Base-by-base conservation (phyloP, 257 asterid species). In the Phtheirospermum japonicum region DNA sequence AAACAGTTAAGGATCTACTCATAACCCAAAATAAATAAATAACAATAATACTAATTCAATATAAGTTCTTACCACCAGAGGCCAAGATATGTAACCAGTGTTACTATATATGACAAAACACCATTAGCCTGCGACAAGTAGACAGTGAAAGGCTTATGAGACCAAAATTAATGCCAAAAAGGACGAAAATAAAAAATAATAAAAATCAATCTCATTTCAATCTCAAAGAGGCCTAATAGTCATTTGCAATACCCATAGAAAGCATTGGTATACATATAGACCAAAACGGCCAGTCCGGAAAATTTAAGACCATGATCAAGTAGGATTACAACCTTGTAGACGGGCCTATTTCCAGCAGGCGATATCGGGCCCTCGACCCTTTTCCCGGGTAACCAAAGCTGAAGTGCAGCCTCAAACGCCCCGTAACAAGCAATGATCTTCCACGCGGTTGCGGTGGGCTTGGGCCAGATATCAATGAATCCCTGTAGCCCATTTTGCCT, bases 361-460 rank as follows among this genome's bases (percentile, higher is more conserved):
- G 98, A 91, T 32, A 88, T 74, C 0, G 98, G 98, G 51, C 98
- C 98, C 65, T 86, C 85, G 1, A 88, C 95, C 62, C 76, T 78
- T 67, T 86, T 88, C 26, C 98, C 98, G 0, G 98, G 98, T 11
- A 91, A 75, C 64, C 79, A 75, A 65, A 91, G 94, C 90, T 88
- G 98, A 57, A 91, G 92, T 1, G 90, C 82, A 51, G 96, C 96
- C 87, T 91, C 92, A 69, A 88, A 91, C 14, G 87, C 87, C 17
- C 74, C 95, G 75, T 85, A 91, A 72, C 68, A 73, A 75, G 80
- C 84, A 57, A 91, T 88, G 63, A 91, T 86, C 78, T 91, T 78
- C 80, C 82, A 83, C 4, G 98, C 91, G 60, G 70, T 75, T 26
- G 73, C 74, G 48, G 94, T 84, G 69, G 98, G 98, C 68, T 74